These are phyloP conservation scores for Pseudoneurospora amorphoporcata DNA, from an alignment of 495 filamentous ascomycete genomes.

Conservation along the genomic window DNA sequence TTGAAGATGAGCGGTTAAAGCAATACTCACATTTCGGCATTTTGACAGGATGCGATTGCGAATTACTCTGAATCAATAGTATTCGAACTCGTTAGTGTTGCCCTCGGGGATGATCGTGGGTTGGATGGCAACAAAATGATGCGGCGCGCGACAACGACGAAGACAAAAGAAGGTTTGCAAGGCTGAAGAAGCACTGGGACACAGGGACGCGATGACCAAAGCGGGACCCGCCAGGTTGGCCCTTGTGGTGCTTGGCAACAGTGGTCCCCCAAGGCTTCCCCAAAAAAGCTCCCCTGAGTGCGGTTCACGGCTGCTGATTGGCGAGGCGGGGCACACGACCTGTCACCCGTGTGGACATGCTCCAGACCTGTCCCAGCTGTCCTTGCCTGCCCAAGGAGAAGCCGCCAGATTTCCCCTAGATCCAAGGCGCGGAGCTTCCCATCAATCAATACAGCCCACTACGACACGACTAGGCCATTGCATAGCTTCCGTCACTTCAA, in stretches of 20 bases:
- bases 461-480: neutral
- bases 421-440: neutral
- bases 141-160: neutral
- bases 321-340: neutral
- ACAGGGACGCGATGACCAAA: neutral
- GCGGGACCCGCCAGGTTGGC: constrained; percentile 1
- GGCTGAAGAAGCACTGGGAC: constrained; percentile 15
- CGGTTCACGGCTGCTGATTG: constrained; percentile 10
- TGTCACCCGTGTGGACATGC: neutral
- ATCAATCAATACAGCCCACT: neutral
- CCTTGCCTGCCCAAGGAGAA: constrained; percentile 13
- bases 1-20: constrained; percentile 1
- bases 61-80: neutral
- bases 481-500: neutral
- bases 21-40: constrained; percentile 36
- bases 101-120: neutral
- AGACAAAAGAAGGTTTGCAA: constrained; percentile 10
- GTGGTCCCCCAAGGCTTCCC: constrained; percentile 5
- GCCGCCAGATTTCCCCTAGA: constrained; percentile 24
- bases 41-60: constrained; percentile 7
- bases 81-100: neutral
- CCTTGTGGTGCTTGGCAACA: constrained; percentile 5
- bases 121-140: neutral
- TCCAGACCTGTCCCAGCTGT: constrained; percentile 4
- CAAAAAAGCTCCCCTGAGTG: neutral